Conservation (phyloP, 208 protist genomes). For the Trypanosomatidae sp. region DNA sequence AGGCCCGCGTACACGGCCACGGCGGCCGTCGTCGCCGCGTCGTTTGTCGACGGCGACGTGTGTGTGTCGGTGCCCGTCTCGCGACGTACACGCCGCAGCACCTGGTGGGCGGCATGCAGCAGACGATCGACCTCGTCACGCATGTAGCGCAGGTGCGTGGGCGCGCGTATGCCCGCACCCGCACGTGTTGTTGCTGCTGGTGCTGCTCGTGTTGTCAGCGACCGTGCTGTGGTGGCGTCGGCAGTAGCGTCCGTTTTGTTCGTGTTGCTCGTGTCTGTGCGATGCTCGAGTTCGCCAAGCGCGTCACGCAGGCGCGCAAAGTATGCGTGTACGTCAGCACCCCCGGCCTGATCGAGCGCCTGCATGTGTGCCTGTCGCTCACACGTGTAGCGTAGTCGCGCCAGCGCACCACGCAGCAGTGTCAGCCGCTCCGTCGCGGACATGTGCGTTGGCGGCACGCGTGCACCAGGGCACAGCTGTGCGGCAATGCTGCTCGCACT, state of each 20-base stretch:
- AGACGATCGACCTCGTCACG: constrained; percentile 13
- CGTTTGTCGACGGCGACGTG: too few species aligned
- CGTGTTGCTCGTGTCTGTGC: constrained; percentile 46
- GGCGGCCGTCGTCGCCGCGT: constrained; percentile 7
- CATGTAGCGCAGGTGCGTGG: constrained; percentile 41
- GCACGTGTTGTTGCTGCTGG: too few species aligned
- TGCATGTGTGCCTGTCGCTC: constrained; percentile 58
- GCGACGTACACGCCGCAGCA: not conserved
- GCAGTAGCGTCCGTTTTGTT: too few species aligned
- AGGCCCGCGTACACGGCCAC: constrained; percentile 54
- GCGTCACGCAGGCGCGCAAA: constrained; percentile 38
- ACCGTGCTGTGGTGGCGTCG: too few species aligned
- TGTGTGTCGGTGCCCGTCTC: not conserved
- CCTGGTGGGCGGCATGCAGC: not conserved
- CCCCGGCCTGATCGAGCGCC: constrained; percentile 45
- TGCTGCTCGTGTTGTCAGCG: too few species aligned
- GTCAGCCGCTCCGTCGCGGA: constrained; percentile 42
- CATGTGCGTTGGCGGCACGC: constrained; percentile 53
- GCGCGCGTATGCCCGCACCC: too few species aligned
- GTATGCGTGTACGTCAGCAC: constrained; percentile 18
- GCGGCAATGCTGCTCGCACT: constrained; percentile 12
- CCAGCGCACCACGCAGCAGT: constrained; percentile 59
- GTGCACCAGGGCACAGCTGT: constrained; percentile 14
- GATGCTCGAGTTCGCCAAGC: constrained; percentile 31
- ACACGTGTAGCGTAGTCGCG: constrained; percentile 57